A percentile compares a stretch with the other conserved stretches of the same genome.
Evolutionary conservation across 352 stramenopile species (phyloP).

Genomic region (Pythium aquatile): DNA sequence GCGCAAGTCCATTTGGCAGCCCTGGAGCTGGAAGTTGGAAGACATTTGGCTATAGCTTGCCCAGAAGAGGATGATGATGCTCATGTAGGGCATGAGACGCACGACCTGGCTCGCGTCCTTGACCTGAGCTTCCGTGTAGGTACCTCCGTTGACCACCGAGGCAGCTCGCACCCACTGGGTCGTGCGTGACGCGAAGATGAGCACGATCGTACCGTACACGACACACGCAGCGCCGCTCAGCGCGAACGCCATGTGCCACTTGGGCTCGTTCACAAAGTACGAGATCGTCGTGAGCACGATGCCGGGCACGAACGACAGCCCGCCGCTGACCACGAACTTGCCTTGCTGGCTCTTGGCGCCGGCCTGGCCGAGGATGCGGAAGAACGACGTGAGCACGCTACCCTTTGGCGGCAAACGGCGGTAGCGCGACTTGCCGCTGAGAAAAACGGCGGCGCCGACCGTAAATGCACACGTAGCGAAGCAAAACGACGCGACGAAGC

Average conservation of each 20-base stretch:
- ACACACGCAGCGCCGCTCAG: constrained; percentile 50
- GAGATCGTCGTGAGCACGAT: constrained; percentile 78
- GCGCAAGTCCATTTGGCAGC: constrained; percentile 90
- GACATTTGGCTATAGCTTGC: constrained; percentile 81
- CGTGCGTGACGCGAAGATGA: constrained; percentile 57
- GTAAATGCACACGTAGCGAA: constrained; percentile 81
- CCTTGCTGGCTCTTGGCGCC: constrained; percentile 33
- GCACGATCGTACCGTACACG: constrained; percentile 66
- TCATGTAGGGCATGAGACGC: constrained; percentile 76
- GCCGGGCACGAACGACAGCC: constrained; percentile 62
- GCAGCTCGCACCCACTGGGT: constrained; percentile 66
- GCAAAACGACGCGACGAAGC: constrained; percentile 89
- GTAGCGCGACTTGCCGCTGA: constrained; percentile 59
- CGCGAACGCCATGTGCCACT: constrained; percentile 59
- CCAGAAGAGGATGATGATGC: constrained; percentile 86
- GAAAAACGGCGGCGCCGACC: constrained; percentile 75
- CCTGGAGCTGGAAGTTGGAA: constrained; percentile 85
- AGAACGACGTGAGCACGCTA: constrained; percentile 65
- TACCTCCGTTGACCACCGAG: constrained; percentile 46
- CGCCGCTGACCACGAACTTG: constrained; percentile 74
- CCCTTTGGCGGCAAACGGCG: constrained; percentile 71
- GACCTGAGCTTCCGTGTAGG: constrained; percentile 55
- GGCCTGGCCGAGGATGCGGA: constrained; percentile 34
- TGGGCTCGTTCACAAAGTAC: constrained; percentile 70
- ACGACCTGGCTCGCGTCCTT: constrained; percentile 78